These are phyloP conservation scores for Trametes polyzona DNA, from an alignment of 1,284 basidiomycete species.

Conservation along the genomic window DNA sequence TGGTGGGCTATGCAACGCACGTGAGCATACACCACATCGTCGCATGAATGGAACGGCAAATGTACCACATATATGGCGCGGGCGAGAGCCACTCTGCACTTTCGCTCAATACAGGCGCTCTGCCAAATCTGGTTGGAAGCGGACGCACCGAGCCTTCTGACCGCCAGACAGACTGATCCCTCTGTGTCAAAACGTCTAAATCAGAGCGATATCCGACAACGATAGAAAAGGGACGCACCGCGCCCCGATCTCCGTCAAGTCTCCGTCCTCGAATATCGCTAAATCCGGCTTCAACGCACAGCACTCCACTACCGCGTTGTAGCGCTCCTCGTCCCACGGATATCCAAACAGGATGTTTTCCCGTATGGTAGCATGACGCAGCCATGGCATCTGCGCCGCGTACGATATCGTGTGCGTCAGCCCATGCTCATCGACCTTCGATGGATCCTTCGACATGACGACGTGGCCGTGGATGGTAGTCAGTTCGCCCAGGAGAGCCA, in stretches of 20 bases:
- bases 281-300: constrained; percentile 77
- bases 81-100: constrained; percentile 65
- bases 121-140: not conserved
- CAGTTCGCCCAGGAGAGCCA: constrained; percentile 71
- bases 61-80: constrained; percentile 64
- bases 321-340: constrained; percentile 66
- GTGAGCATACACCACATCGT: not conserved
- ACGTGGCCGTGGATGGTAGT: constrained; percentile 54
- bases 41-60: too few relatives aligned
- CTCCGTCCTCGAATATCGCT: constrained; percentile 49
- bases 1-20: constrained; percentile 43
- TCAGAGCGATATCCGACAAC: not conserved
- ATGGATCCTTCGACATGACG: constrained; percentile 66
- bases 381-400: constrained; percentile 84
- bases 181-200: constrained; percentile 27
- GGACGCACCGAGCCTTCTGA: constrained; percentile 62
- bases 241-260: constrained; percentile 41
- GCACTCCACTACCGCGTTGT: constrained; percentile 64
- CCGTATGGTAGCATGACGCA: constrained; percentile 65
- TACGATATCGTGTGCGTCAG: constrained; percentile 82
- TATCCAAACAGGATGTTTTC: constrained; percentile 78
- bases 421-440: constrained; percentile 62
- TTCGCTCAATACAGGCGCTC: too few relatives aligned
- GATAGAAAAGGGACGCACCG: constrained; percentile 32
- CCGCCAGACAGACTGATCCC: constrained; percentile 68